Conservation (phyloP, 768 basidiomycete species). For the Tricholoma matsutake region DNA sequence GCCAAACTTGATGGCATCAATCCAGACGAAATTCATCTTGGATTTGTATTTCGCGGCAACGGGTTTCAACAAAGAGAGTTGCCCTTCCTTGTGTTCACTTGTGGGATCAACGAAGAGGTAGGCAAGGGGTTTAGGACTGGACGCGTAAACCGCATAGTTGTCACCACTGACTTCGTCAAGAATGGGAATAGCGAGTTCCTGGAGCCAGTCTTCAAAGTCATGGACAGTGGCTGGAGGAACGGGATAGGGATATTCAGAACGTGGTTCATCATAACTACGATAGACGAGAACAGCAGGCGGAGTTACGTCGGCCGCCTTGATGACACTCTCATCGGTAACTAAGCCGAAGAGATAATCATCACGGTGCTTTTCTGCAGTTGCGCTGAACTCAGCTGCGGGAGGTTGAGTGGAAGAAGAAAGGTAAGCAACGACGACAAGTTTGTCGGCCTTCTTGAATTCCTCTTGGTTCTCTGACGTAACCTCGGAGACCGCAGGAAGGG, state of each 20-base stretch:
- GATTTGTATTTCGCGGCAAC: constrained; percentile 80
- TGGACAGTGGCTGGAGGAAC: constrained; percentile 50
- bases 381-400: constrained; percentile 71
- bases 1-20: constrained; percentile 91
- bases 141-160: constrained; percentile 85
- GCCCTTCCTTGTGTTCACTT: constrained; percentile 56
- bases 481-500: constrained; percentile 86
- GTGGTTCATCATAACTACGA: constrained; percentile 88
- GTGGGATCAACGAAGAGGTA: constrained; percentile 92
- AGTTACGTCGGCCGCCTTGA: constrained; percentile 67
- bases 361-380: constrained; percentile 81
- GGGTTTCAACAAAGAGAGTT: constrained; percentile 68
- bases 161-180: constrained; percentile 92
- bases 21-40: constrained; percentile 96
- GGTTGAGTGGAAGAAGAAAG: constrained; percentile 67
- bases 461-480: constrained; percentile 74
- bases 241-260: constrained; percentile 63
- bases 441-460: constrained; percentile 87
- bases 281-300: constrained; percentile 89
- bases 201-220: constrained; percentile 75
- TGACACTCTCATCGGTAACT: constrained; percentile 65
- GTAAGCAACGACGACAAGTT: constrained; percentile 87
- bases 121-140: constrained; percentile 81
- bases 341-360: constrained; percentile 94
- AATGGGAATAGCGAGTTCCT: constrained; percentile 81